phyloP scores from a whole-genome alignment of 441 rosid genomes.

The Erysimum cheiri region DNA sequence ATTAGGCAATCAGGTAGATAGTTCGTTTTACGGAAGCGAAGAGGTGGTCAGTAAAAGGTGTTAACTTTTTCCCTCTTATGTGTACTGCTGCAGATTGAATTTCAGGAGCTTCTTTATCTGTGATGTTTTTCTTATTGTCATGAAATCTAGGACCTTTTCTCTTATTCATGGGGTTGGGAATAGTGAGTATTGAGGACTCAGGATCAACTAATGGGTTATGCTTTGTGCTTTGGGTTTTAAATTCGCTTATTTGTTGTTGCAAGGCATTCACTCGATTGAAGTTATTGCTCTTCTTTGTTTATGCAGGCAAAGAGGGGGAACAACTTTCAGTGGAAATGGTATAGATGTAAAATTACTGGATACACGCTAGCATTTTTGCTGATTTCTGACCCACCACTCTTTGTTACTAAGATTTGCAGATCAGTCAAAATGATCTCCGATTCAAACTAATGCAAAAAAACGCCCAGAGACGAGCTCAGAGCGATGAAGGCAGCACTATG shows the following conservation, averaged over 20 bases:
- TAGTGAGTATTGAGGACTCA: not conserved
- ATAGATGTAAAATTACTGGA: conserved; percentile 52
- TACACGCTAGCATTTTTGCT: conserved; percentile 36
- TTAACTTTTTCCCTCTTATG: conserved; percentile 24
- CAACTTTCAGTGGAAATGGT: conserved; percentile 50
- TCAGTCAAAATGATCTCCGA: conserved; percentile 78
- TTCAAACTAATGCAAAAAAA: conserved; percentile 79
- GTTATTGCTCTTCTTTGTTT: conserved; percentile 31
- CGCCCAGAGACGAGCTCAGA: conserved; percentile 50
- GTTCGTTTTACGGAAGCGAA: conserved; percentile 44
- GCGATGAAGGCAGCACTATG: conserved; percentile 51
- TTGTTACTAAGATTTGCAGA: conserved; percentile 56
- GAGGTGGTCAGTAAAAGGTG: conserved; percentile 65
- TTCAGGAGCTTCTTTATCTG: conserved; percentile 15
- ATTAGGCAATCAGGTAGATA: conserved; percentile 64
- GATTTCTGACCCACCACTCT: conserved; percentile 49
- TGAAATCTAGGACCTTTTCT: not conserved
- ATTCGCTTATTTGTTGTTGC: conserved; percentile 19
- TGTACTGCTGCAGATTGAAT: conserved; percentile 9
- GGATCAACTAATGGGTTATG: conserved; percentile 2
- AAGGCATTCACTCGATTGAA: conserved; percentile 7
- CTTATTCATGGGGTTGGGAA: conserved; percentile 13
- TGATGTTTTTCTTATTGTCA: conserved; percentile 1
- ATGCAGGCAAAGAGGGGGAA: conserved; percentile 75
- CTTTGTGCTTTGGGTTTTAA: conserved; percentile 7